A percentile compares a stretch with the other conserved stretches of the same genome.
phyloP scores from a whole-genome alignment of 345 rosid species.

The Gossypium arboreum region DNA sequence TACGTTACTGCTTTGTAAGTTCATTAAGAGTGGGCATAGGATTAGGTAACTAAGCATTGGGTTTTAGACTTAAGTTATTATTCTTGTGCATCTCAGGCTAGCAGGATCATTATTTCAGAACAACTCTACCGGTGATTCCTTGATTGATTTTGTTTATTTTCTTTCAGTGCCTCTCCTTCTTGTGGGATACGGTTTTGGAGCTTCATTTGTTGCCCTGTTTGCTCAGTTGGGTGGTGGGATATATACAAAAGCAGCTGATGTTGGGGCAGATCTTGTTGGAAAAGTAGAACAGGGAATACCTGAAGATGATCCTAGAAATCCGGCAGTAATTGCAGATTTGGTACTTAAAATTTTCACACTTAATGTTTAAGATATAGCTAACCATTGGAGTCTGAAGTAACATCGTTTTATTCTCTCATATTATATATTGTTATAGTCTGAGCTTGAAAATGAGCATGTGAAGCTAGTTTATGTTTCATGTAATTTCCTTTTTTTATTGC shows the following conservation, averaged over 20 bases:
- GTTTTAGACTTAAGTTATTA: not conserved
- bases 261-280: conserved; percentile 99
- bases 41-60: not conserved
- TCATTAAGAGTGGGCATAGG: not conserved
- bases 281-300: conserved; percentile 99
- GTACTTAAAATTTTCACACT: conserved; percentile 35
- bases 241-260: conserved; percentile 99
- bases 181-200: conserved; percentile 21
- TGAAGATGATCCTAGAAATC: conserved; percentile 99
- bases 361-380: conserved; percentile 4
- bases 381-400: not conserved
- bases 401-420: not conserved
- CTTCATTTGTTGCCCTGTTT: conserved; percentile 39
- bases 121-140: conserved; percentile 8
- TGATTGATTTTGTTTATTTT: conserved; percentile 22
- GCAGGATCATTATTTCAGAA: not conserved
- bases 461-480: not conserved
- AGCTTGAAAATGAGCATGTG: not conserved
- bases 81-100: not conserved
- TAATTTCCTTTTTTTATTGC: not conserved
- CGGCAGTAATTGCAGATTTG: conserved; percentile 99
- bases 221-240: conserved; percentile 99
- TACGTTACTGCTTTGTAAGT: not conserved
- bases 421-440: not conserved
- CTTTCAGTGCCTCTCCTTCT: conserved; percentile 93